phyloP scores from a whole-genome alignment of 306 rosid species.

The Medicago lupulina region DNA sequence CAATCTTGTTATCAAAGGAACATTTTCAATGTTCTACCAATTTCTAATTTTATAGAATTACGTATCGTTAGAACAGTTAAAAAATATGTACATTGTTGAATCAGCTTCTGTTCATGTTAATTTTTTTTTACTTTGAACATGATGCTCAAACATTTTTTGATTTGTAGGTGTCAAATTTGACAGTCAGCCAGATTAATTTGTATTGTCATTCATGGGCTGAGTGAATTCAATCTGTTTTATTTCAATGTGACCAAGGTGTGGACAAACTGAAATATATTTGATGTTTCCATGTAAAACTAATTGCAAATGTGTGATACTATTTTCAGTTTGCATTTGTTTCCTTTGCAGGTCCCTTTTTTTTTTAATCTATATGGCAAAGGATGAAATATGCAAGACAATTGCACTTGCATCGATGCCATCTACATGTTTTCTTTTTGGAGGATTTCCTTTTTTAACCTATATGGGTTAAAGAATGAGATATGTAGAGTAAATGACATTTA shows the following conservation, averaged over 20 bases:
- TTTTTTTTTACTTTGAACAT: slow-evolving; percentile 4
- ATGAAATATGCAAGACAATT: slow-evolving; percentile 41
- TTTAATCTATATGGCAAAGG: slow-evolving; percentile 37
- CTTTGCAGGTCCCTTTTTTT: slow-evolving; percentile 55
- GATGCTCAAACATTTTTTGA: slow-evolving; percentile 40
- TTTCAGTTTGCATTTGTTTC: slow-evolving; percentile 42
- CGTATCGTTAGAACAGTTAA: neutral
- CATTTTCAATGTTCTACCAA: neutral
- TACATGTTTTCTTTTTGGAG: neutral
- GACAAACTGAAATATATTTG: slow-evolving; percentile 27
- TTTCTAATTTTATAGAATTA: slow-evolving; percentile 25
- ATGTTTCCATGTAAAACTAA: slow-evolving; percentile 32
- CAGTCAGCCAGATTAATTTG: slow-evolving; percentile 27
- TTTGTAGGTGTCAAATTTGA: slow-evolving; percentile 46
- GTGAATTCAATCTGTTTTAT: slow-evolving; percentile 36
- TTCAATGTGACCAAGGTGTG: slow-evolving; percentile 43
- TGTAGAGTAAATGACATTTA: neutral
- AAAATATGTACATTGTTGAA: neutral
- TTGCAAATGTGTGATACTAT: slow-evolving; percentile 40
- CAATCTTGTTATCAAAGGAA: slow-evolving; percentile 21
- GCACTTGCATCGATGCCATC: slow-evolving; percentile 27
- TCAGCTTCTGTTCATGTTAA: neutral
- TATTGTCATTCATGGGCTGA: slow-evolving; percentile 37
- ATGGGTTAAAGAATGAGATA: neutral
- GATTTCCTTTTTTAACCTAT: neutral